Evolutionary conservation across 345 rosid species (phyloP), one percentile per base, ranked within the genome.

Genomic region (Diplotaxis tenuifolia): DNA sequence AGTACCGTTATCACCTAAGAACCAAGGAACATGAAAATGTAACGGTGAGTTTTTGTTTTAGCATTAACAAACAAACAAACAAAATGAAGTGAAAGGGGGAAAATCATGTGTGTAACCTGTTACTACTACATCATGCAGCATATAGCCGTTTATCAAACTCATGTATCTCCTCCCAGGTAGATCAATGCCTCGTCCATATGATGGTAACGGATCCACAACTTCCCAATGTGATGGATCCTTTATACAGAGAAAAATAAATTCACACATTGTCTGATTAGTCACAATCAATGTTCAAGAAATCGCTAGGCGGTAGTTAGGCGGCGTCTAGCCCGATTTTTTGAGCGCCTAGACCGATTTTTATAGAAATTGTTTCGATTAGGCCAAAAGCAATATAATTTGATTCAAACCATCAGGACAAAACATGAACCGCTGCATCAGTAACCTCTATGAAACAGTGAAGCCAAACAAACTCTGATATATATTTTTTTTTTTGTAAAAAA

Each of bases 1-100:
- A 7, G 87, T 86, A 62, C 96, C 92, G 9, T 85, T 85, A 78
- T 83, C 78, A 53, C 92, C 89, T 89, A 47, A 16, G 11, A 21
- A 20, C 36, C 16, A 4, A 58, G 18, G 63, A 9, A 55, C 3
- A 53, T 22, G 29, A 36, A 15, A 45, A 31, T 8, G 31, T 53
- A 32, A 15, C 1, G 0, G 14, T 49, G 36, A 72, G 62, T 45
- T 28, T 62, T 31, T 47, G 29, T 20, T 22, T n/a, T 23, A 72
- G 40, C 20, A 11, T 16, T 53, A 4, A 16, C 10, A 23, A 36
- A 52, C 53, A 27, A n/a, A 16, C 38, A 62, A 9, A 52, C 53
- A 27, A 53, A 34, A 53, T 62, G 27, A 19, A 65, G 31, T 7
- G 65, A 42, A 73, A 56, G 19, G 50, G 55, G 5, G n/a, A n/a